Conservation (phyloP, 441 rosid species). For the Lepidium campestre region DNA sequence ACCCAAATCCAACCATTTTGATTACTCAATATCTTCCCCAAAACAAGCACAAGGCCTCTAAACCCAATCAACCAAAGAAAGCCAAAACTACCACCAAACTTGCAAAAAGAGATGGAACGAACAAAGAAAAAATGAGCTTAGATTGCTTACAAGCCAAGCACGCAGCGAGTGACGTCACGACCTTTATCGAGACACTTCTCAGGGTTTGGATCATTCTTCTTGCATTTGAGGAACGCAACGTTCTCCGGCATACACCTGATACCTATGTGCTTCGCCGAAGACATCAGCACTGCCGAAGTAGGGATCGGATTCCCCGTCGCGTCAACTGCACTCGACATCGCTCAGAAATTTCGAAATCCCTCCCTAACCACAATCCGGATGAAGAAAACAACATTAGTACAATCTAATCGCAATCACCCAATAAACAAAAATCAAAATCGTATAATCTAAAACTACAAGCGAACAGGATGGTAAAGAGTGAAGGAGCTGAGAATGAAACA, state of each 20-base stretch:
- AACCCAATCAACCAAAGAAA: conserved; percentile 1
- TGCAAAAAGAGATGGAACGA: neutral
- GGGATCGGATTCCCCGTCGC: conserved; percentile 85
- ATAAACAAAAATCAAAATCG: neutral
- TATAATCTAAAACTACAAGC: neutral
- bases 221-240: conserved; percentile 86
- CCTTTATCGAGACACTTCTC: conserved; percentile 98
- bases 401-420: conserved; percentile 2
- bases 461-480: neutral
- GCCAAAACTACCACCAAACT: neutral
- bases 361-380: neutral
- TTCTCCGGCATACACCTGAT: conserved; percentile 65
- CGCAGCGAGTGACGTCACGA: conserved; percentile 89
- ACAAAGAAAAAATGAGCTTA: neutral
- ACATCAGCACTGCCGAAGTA: conserved; percentile 80
- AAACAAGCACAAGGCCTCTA: neutral
- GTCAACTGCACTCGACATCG: conserved; percentile 76
- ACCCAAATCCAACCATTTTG: neutral
- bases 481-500: conserved; percentile 1
- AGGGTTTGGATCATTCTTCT: conserved; percentile 92
- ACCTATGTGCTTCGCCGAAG: conserved; percentile 82
- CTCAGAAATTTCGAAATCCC: conserved; percentile 14
- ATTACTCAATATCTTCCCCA: neutral
- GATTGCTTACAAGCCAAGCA: conserved; percentile 67
- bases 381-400: neutral